Base-by-base conservation (phyloP, 306 rosid genomes). In the Prunus dulcis region DNA sequence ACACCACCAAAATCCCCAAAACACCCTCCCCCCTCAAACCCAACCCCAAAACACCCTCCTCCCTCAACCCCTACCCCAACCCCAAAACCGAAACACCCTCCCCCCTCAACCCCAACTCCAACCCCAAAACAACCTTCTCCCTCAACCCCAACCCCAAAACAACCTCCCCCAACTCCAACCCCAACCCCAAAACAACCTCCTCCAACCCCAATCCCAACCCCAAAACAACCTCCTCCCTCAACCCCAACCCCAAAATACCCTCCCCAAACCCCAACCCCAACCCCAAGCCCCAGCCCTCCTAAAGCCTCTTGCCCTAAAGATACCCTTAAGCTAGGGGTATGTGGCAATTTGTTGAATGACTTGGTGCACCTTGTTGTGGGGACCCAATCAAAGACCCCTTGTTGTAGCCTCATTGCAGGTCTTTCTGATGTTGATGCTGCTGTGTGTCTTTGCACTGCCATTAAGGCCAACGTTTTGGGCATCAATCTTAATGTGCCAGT, bases 401-500 rank as follows among this genome's bases (percentile, higher is more conserved):
- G 93, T 25, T 89, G 93, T 49, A 38, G 49, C 61, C 88, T 89
- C 61, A 46, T 89, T 67, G 15, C 69, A 2, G 91, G 69, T 63
- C 79, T 89, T 7, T 76, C 76, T 69, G 86, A 84, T 70, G 74
- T 81, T 79, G 89, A 89, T 52, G 89, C 76, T 25, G 89, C 91
- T 30, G 82, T 82, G 22, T 89, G 90, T 71, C 91, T 87, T 79
- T 89, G 93, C 82, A 83, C 89, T 34, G 89, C 89, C 13, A 67
- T 86, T 22, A 87, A 77, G 71, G 91, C 88, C 28, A 82, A 83
- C 17, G 32, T 89, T 38, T 75, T 89, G 52, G 92, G 92, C 61
- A 81, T 80, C 76, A 81, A 83, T 65, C 86, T 90, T 67, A 32
- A 90, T 52, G 28, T 86, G 32, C 91, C 91, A 0, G 1, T 86